phyloP scores from a whole-genome alignment of 1,139 yeast species.

The Yamadazyma kanchanaburiensis region DNA sequence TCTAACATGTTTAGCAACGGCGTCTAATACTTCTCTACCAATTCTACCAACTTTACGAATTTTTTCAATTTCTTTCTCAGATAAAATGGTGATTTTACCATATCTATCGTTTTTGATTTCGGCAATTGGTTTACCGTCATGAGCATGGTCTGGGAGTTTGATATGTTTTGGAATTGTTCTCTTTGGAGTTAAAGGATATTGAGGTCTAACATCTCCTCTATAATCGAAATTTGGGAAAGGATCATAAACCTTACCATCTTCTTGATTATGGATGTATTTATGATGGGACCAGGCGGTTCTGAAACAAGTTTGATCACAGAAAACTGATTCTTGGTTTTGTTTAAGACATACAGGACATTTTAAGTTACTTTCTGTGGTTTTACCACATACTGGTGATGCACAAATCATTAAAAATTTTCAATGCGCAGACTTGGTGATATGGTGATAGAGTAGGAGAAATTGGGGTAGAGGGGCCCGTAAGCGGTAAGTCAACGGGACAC shows the following conservation, averaged over 20 bases:
- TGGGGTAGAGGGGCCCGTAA: not conserved
- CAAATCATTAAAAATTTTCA: constrained; percentile 31
- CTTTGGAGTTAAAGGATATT: constrained; percentile 75
- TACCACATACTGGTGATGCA: constrained; percentile 81
- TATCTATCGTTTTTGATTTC: constrained; percentile 75
- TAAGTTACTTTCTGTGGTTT: constrained; percentile 66
- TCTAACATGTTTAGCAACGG: constrained; percentile 74
- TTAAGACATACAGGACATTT: constrained; percentile 94
- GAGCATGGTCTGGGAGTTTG: constrained; percentile 80
- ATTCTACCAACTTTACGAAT: constrained; percentile 69
- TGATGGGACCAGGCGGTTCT: constrained; percentile 67
- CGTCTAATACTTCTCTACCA: constrained; percentile 87
- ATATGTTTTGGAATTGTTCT: constrained; percentile 71
- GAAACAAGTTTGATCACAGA: constrained; percentile 87
- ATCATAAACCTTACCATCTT: constrained; percentile 55
- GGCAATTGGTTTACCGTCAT: constrained; percentile 70
- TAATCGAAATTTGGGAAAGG: constrained; percentile 82
- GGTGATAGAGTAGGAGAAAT: too few species aligned
- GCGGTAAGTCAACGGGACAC: not conserved
- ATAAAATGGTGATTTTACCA: constrained; percentile 60
- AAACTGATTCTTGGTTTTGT: constrained; percentile 55
- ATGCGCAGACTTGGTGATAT: not conserved
- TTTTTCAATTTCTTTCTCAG: constrained; percentile 64
- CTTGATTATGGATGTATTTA: constrained; percentile 47
- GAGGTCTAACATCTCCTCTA: constrained; percentile 73